These are phyloP conservation scores for Penicillium antarcticum DNA, from an alignment of 495 filamentous ascomycete genomes.

Conservation along the genomic window DNA sequence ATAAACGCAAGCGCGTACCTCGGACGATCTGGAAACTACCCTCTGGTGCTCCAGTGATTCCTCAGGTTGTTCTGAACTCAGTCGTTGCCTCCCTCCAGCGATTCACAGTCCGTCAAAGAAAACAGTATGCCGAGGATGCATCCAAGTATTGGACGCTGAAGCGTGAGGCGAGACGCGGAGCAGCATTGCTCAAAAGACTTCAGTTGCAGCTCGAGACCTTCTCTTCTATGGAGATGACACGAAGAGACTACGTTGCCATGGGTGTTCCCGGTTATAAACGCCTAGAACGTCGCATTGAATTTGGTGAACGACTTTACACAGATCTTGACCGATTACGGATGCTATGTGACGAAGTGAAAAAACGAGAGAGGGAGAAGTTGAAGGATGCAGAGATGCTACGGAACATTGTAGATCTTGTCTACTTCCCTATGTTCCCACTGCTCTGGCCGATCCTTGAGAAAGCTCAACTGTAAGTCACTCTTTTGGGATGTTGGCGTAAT, in stretches of 20 bases:
- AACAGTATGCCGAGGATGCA: slow-evolving; percentile 86
- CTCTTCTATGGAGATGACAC: slow-evolving; percentile 91
- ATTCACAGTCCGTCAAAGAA: slow-evolving; percentile 79
- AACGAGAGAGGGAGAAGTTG: slow-evolving; percentile 71
- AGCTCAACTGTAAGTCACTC: slow-evolving; percentile 61
- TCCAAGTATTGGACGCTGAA: slow-evolving; percentile 99
- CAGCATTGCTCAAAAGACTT: slow-evolving; percentile 84
- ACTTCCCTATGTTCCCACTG: slow-evolving; percentile 80
- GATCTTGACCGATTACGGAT: slow-evolving; percentile 72
- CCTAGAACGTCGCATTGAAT: slow-evolving; percentile 80
- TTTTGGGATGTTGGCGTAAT: background rate
- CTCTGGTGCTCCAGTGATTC: slow-evolving; percentile 92
- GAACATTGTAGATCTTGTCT: slow-evolving; percentile 77
- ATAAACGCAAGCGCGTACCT: slow-evolving; percentile 68
- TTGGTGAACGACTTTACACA: slow-evolving; percentile 68
- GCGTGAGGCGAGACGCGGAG: slow-evolving; percentile 85
- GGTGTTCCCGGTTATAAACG: slow-evolving; percentile 76
- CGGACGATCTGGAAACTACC: slow-evolving; percentile 89
- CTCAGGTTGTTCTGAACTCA: slow-evolving; percentile 74
- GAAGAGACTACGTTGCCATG: slow-evolving; percentile 89
- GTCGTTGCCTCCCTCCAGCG: slow-evolving; percentile 75
- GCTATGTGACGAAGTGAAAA: slow-evolving; percentile 64
- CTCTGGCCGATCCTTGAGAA: slow-evolving; percentile 79
- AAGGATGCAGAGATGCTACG: slow-evolving; percentile 71
- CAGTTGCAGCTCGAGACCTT: slow-evolving; percentile 88